Evolutionary conservation across 2,329 filamentous ascomycete genomes (phyloP).

Genomic region (Colletotrichum lupini): DNA sequence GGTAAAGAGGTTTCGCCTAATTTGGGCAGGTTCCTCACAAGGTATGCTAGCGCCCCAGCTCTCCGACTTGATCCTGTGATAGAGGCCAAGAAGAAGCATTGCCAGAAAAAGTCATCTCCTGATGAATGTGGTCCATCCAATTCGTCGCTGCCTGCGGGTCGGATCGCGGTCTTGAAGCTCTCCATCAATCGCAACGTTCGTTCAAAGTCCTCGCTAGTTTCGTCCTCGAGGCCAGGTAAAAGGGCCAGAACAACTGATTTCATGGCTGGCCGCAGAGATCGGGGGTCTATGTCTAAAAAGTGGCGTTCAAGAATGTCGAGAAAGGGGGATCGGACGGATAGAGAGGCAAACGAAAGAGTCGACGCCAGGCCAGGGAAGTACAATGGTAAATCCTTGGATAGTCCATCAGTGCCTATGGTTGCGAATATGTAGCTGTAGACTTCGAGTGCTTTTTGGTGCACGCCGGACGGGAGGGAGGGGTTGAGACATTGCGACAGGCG

Average conservation of each 20-base stretch:
- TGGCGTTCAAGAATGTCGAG: conserved; percentile 86
- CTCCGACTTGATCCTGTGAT: conserved; percentile 90
- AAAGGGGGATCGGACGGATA: conserved; percentile 88
- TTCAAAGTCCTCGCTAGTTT: conserved; percentile 97
- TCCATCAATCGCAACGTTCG: conserved; percentile 83
- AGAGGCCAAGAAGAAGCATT: conserved; percentile 93
- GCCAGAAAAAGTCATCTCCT: conserved; percentile 94
- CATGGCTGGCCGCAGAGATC: conserved; percentile 83
- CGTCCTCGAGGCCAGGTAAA: conserved; percentile 91
- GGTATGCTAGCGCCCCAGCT: conserved; percentile 87
- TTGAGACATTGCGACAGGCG: conserved; percentile 95
- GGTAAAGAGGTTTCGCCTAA: conserved; percentile 60
- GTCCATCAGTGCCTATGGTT: conserved; percentile 81
- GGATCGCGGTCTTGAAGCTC: conserved; percentile 77
- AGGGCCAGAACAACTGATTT: conserved; percentile 92
- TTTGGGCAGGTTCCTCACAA: conserved; percentile 81
- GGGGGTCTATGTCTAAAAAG: conserved; percentile 77
- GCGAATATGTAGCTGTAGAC: conserved; percentile 92
- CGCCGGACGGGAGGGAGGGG: conserved; percentile 90
- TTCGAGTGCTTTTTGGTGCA: conserved; percentile 97
- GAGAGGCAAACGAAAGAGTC: conserved; percentile 92
- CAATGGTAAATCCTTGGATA: conserved; percentile 84
- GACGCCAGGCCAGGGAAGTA: conserved; percentile 92
- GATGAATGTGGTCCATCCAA: conserved; percentile 65
- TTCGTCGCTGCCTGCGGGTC: conserved; percentile 61